A percentile compares a stretch with the other conserved stretches of the same genome.
Evolutionary conservation across 257 asterid species (phyloP).

Genomic region (Gentiana macrophylla): DNA sequence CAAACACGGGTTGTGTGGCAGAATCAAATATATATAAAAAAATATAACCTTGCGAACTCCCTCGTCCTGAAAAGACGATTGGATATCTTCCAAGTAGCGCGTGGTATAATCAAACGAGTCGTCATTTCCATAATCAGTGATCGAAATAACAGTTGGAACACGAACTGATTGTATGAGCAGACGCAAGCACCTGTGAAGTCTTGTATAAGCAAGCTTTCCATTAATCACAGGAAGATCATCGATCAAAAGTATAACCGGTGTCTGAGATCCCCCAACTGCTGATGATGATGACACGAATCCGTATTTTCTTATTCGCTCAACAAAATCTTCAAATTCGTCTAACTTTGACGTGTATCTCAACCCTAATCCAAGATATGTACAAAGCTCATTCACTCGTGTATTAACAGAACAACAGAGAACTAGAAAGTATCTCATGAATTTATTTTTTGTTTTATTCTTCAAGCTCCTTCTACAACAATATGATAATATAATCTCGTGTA

Average conservation of each 20-base stretch:
- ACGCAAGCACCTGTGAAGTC: conserved; percentile 63
- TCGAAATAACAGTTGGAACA: conserved; percentile 75
- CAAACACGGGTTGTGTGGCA: neutral
- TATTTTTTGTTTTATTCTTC: neutral
- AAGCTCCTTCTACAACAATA: neutral
- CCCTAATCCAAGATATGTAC: conserved; percentile 42
- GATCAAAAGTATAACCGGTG: conserved; percentile 54
- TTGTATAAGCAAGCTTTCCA: conserved; percentile 54
- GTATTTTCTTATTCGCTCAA: conserved; percentile 76
- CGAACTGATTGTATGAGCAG: conserved; percentile 72
- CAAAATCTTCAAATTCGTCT: conserved; percentile 89
- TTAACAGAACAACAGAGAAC: neutral
- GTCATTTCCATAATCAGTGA: conserved; percentile 56
- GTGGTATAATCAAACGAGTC: conserved; percentile 52
- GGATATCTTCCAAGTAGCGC: conserved; percentile 81
- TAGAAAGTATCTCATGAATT: neutral
- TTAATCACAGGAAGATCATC: conserved; percentile 89
- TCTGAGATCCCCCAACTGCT: conserved; percentile 26
- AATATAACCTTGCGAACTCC: conserved; percentile 86
- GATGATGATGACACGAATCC: conserved; percentile 61
- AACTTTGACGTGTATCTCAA: conserved; percentile 66
- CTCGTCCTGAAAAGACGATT: conserved; percentile 60
- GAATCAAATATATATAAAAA: conserved; percentile 12
- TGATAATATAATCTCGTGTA: neutral
- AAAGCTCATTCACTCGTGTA: conserved; percentile 1